Conservation (phyloP, 2,329 filamentous ascomycete species). For the Sclerotiophoma versabilis region DNA sequence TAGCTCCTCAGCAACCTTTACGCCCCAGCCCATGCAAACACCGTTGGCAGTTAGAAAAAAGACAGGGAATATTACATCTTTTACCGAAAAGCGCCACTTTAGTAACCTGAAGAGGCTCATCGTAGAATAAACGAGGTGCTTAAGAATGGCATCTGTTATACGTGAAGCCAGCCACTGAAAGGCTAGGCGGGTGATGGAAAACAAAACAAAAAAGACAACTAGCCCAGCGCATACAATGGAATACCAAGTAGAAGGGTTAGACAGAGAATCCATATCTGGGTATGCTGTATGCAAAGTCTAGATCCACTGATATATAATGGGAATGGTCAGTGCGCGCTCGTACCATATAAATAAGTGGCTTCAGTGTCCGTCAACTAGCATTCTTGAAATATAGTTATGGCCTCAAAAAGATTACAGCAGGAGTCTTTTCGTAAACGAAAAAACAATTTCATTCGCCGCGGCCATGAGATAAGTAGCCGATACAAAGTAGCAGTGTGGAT, state of each 20-base stretch:
- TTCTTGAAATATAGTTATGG: conserved; percentile 7
- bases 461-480: conserved; percentile 19
- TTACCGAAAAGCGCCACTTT: background rate
- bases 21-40: background rate
- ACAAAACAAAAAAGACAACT: too few species aligned
- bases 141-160: background rate
- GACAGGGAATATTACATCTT: background rate
- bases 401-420: conserved; percentile 22
- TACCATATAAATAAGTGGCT: background rate
- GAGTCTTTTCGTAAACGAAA: conserved; percentile 24
- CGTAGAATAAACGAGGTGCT: background rate
- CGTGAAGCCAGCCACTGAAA: too few species aligned
- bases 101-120: background rate
- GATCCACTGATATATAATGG: background rate
- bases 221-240: too few species aligned
- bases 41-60: background rate
- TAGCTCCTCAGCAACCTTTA: background rate
- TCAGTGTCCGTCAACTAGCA: background rate
- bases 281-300: too few species aligned
- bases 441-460: conserved; percentile 21
- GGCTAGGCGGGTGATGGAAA: too few species aligned
- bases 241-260: too few species aligned
- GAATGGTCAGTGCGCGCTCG: background rate
- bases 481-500: conserved; percentile 24
- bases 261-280: too few species aligned